Evolutionary conservation across 257 asterid species (phyloP).

Genomic region (Knoxia roxburghii): DNA sequence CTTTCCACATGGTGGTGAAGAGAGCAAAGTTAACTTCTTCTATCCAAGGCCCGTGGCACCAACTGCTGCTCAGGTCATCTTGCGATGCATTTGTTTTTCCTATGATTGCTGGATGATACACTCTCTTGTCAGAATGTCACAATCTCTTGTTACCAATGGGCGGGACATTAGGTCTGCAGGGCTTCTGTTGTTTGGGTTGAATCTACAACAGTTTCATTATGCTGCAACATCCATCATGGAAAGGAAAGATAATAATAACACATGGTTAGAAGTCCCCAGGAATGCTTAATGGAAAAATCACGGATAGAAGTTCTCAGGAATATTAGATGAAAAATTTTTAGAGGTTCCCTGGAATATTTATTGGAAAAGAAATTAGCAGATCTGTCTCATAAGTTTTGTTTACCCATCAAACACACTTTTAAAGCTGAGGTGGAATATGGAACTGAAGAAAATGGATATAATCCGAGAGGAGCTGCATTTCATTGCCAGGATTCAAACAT

Average conservation of each 20-base stretch:
- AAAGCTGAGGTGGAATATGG: neutral
- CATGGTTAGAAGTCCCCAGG: neutral
- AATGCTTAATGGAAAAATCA: neutral
- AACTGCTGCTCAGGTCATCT: conserved; percentile 89
- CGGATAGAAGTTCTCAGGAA: too few species aligned
- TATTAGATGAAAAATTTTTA: too few species aligned
- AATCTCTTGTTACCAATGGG: neutral
- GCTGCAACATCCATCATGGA: neutral
- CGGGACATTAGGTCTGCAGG: neutral
- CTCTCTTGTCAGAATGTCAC: neutral
- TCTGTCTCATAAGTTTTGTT: too few species aligned
- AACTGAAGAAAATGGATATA: neutral
- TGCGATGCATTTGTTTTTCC: conserved; percentile 9
- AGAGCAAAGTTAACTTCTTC: conserved; percentile 68
- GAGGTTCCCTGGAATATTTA: too few species aligned
- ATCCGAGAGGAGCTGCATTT: neutral
- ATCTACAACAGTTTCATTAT: neutral
- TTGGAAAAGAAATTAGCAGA: too few species aligned
- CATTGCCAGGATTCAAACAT: neutral
- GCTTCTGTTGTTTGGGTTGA: neutral
- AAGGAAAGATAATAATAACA: neutral
- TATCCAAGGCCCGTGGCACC: conserved; percentile 98
- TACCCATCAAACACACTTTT: too few species aligned
- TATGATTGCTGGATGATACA: conserved; percentile 5
- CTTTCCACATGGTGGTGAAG: conserved; percentile 81